phyloP scores from a whole-genome alignment of 164 flowering plant species.

The Nymphaea colorata region DNA sequence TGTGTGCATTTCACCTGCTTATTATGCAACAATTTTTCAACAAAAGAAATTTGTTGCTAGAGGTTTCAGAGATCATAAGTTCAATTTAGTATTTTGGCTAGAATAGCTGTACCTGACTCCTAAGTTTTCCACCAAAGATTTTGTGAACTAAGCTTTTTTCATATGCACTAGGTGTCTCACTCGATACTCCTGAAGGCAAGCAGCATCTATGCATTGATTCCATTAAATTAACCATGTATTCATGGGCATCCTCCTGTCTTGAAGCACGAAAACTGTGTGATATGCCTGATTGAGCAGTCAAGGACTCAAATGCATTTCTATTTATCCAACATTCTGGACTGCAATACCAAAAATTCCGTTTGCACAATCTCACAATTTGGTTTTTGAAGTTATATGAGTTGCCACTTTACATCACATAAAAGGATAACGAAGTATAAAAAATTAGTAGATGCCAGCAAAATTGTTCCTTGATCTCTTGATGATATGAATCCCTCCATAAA shows the following conservation, averaged over 20 bases:
- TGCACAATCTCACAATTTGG: too few species aligned
- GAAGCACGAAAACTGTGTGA: constrained; percentile 78
- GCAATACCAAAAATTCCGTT: too few species aligned
- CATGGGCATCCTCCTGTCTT: constrained; percentile 99
- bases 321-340: neutral
- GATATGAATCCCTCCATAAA: too few species aligned
- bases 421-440: too few species aligned
- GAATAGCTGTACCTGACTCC: constrained; percentile 66
- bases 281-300: constrained; percentile 57
- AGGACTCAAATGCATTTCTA: constrained; percentile 14
- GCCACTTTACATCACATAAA: too few species aligned
- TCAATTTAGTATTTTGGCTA: neutral
- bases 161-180: constrained; percentile 79
- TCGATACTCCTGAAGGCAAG: constrained; percentile 86
- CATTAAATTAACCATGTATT: constrained; percentile 89
- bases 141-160: constrained; percentile 96
- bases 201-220: constrained; percentile 99
- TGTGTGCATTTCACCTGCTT: constrained; percentile 85
- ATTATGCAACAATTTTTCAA: neutral
- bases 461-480: too few species aligned
- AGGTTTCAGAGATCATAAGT: neutral
- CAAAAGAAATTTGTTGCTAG: neutral
- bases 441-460: too few species aligned
- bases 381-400: too few species aligned
- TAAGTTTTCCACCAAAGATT: constrained; percentile 89